These are phyloP conservation scores for Cryptococcus depauperatus DNA, from an alignment of 1,284 basidiomycete species.

Conservation along the genomic window DNA sequence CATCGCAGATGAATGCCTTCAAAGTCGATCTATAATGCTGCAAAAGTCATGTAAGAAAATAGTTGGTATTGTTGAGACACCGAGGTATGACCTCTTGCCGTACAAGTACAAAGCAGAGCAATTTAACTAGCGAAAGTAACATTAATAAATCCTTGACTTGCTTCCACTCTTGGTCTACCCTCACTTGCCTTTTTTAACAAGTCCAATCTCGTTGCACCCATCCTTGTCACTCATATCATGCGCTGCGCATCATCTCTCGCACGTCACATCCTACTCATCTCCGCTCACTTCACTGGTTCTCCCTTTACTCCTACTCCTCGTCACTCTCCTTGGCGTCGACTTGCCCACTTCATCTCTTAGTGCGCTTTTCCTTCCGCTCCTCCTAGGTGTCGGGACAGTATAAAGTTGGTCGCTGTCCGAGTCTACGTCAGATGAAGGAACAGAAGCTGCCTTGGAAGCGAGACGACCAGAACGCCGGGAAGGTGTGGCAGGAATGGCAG, in stretches of 20 bases:
- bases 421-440: slow-evolving; percentile 9
- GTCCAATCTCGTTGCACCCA: not conserved
- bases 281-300: slow-evolving; percentile 20
- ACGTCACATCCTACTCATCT: slow-evolving; percentile 17
- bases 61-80: slow-evolving; percentile 14
- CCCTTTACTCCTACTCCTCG: slow-evolving; percentile 40
- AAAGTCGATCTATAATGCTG: slow-evolving; percentile 1
- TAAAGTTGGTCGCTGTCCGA: slow-evolving; percentile 3
- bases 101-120: not conserved
- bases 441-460: slow-evolving; percentile 15
- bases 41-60: not conserved
- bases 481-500: slow-evolving; percentile 10
- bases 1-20: slow-evolving; percentile 4
- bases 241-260: not conserved
- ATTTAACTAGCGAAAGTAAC: no score
- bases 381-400: slow-evolving; percentile 9
- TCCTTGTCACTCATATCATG: not conserved
- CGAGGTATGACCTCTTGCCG: slow-evolving; percentile 3
- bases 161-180: not conserved
- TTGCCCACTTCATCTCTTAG: slow-evolving; percentile 5
- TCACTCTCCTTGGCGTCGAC: slow-evolving; percentile 28
- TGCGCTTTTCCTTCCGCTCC: slow-evolving; percentile 3
- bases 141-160: not conserved
- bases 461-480: slow-evolving; percentile 24
- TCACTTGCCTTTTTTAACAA: not conserved